Conservation (phyloP, 2,329 filamentous ascomycete species). For the Arachnomyces sp. region DNA sequence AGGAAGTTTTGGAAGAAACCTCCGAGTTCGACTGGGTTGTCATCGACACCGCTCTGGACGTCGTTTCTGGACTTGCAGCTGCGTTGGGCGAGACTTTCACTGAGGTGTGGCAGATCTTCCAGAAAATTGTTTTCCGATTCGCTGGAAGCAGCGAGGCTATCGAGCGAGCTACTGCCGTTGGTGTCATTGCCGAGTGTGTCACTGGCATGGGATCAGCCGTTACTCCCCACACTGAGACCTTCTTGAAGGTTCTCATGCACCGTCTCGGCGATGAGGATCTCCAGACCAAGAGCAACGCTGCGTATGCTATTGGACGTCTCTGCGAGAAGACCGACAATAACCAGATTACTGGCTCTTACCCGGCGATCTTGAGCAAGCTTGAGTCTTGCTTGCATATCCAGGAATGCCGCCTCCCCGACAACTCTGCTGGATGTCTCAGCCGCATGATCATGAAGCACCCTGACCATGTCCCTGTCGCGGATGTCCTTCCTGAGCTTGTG, state of each 20-base stretch:
- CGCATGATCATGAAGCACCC: slow-evolving; percentile 87
- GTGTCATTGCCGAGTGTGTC: slow-evolving; percentile 84
- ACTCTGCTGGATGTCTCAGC: slow-evolving; percentile 81
- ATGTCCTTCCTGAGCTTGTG: slow-evolving; percentile 74
- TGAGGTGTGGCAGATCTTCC: slow-evolving; percentile 91
- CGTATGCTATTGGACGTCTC: slow-evolving; percentile 80
- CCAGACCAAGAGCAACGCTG: slow-evolving; percentile 90
- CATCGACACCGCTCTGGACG: slow-evolving; percentile 87
- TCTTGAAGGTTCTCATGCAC: slow-evolving; percentile 75
- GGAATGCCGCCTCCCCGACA: slow-evolving; percentile 79
- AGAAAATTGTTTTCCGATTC: slow-evolving; percentile 83
- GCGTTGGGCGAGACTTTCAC: slow-evolving; percentile 73
- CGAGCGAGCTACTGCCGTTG: slow-evolving; percentile 83
- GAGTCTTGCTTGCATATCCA: slow-evolving; percentile 73
- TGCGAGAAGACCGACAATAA: slow-evolving; percentile 70
- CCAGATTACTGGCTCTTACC: slow-evolving; percentile 65
- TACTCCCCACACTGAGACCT: slow-evolving; percentile 66
- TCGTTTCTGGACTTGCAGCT: slow-evolving; percentile 72
- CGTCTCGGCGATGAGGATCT: slow-evolving; percentile 81
- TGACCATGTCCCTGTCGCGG: slow-evolving; percentile 67
- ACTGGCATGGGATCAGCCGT: slow-evolving; percentile 75
- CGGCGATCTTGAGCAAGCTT: slow-evolving; percentile 71
- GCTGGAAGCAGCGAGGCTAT: slow-evolving; percentile 76
- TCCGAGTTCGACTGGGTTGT: slow-evolving; percentile 98
- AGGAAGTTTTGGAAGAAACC: slow-evolving; percentile 64